Evolutionary conservation across 148 eudicot species (phyloP), one percentile per base, ranked within the genome.

Genomic region (Rhododendron ovatum): DNA sequence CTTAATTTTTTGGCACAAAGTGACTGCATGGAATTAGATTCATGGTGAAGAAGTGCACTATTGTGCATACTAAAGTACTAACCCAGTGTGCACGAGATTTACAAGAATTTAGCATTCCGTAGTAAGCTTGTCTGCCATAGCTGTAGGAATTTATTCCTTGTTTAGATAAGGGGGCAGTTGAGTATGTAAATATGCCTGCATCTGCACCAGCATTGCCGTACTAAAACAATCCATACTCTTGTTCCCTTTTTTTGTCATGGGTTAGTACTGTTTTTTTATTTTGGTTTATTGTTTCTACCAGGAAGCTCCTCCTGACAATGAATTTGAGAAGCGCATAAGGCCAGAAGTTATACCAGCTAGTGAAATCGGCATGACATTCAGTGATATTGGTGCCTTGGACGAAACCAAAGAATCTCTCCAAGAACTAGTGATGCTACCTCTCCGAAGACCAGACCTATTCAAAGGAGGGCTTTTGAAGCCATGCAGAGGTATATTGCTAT

Each of bases 341-440:
- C 99, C 96, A 87, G 99, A 96, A 88, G 99, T 96, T 39, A 92
- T 96, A 86, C 97, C 94, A 67, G 95, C 99, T 2, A 90, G 76
- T 86, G 97, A 95, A 78, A 94, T 96, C 53, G 93, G 96, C n/a
- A 96, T 96, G 63, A 90, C 95, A 83, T 96, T 96, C 88, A 91
- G 90, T 77, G 99, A 96, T 86, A 94, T 96, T 39, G 99, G 99
- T 85, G 96, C 99, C 73, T 69, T 95, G 83, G 95, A 93, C 35
- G 94, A 96, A 39, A 92, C 85, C 67, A 96, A 96, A 87, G 98
- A 96, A 59, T 95, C 96, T 55, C 93, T 96, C 71, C 99, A 95
- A 79, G 99, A 96, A 86, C 84, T 96, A 80, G 99, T 96, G 10
- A 94, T 96, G 99, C 90, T 96, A 83, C 99, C 99, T 57, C 98